Evolutionary conservation across 176 grass and related monocot species (phyloP), one percentile per base, ranked within the genome.

Genomic region (Alloteropsis semialata): DNA sequence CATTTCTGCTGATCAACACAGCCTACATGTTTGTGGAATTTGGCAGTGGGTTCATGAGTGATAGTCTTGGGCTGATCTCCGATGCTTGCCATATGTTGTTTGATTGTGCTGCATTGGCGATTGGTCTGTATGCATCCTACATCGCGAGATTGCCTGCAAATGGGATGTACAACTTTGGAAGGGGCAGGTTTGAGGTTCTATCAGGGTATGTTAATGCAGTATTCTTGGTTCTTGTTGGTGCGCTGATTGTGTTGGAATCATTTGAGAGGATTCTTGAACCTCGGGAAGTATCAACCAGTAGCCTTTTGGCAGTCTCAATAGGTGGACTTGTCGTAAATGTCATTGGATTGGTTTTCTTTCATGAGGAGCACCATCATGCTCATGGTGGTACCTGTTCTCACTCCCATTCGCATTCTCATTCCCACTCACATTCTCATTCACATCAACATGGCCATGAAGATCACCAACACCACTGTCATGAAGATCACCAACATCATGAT

Each of bases 131-230:
- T 63, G 93, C 96, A 0, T 93, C 96, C 1, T 98, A 98, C 71
- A 95, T 93, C 22, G 85, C 96, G 2, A 95, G 92, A 59, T 79
- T 98, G 30, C 96, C 96, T 45, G 90, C 96, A 2, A 98, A 98
- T 89, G 88, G 87, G 79, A 67, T 80, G 82, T 98, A 93, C 79
- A 98, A 92, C 65, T 98, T 93, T 45, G 96, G 92, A 44, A 84
- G 93, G 76, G 96, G 92, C 39, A 89, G 96, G 72, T 98, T 98
- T 4, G 96, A 98, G 89, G 87, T 98, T 29, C 87, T 98, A 38
- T 98, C 96, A n/a, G 96, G 96, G 34, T 98, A 98, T 90, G 93
- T 92, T 30, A 98, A 98, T 88, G 96, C 96, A n/a, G 91, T 96
- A 14, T 90, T 96, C 66, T 87, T 98, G 82, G 93, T 98, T 49